A percentile compares a stretch with the other conserved stretches of the same genome.
These are phyloP conservation scores for Cutaneotrichosporon curvatum DNA, from an alignment of 1,284 basidiomycete species.

Conservation along the genomic window DNA sequence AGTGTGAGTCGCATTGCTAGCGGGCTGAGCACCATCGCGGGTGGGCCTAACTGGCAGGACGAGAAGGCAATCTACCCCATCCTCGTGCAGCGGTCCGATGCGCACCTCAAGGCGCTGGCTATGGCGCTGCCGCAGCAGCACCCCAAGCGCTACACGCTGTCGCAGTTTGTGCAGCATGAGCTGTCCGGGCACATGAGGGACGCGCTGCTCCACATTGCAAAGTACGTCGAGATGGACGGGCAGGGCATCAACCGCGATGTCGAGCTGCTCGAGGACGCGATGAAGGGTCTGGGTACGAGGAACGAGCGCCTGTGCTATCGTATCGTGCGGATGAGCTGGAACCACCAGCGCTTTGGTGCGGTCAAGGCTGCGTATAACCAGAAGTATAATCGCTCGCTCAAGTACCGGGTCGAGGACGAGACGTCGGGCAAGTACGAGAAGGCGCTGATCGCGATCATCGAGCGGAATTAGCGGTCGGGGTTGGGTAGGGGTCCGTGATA, in stretches of 20 bases:
- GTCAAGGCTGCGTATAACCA: constrained; percentile 43
- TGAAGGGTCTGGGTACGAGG: constrained; percentile 46
- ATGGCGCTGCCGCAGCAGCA: constrained; percentile 39
- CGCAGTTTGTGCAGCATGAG: constrained; percentile 41
- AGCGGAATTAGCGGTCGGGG: constrained; percentile 21
- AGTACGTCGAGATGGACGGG: constrained; percentile 39
- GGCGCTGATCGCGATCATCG: constrained; percentile 31
- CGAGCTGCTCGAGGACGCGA: constrained; percentile 38
- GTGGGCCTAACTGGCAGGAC: too few species aligned
- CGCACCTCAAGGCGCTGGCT: constrained; percentile 42
- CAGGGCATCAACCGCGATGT: constrained; percentile 42
- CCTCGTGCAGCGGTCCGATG: constrained; percentile 40
- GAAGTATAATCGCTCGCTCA: constrained; percentile 33
- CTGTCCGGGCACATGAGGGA: constrained; percentile 47
- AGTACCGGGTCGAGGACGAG: constrained; percentile 41
- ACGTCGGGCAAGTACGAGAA: constrained; percentile 45
- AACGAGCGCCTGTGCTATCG: constrained; percentile 46
- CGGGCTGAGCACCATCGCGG: too few species aligned
- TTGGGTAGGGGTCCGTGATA: neutral
- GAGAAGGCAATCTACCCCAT: constrained; percentile 47
- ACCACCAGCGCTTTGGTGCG: constrained; percentile 39
- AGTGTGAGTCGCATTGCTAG: too few species aligned
- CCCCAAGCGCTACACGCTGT: constrained; percentile 21
- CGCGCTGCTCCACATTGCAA: constrained; percentile 38
- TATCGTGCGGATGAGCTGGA: constrained; percentile 44